A percentile compares a stretch with the other conserved stretches of the same genome.
These are phyloP conservation scores for Venturia effusa DNA, from an alignment of 2,329 filamentous ascomycete species.

Conservation along the genomic window DNA sequence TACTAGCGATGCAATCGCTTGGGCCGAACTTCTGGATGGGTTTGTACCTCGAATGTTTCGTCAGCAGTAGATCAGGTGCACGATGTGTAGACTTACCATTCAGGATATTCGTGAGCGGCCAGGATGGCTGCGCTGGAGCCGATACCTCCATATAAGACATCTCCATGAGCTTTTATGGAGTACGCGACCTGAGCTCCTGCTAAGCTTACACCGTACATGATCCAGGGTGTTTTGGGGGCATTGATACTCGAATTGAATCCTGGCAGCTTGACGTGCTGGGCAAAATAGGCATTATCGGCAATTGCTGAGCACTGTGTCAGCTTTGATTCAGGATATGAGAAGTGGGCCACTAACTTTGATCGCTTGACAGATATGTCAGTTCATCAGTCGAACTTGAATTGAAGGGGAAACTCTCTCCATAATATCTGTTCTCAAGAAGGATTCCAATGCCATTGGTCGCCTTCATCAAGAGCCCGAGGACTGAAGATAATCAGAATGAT, in stretches of 20 bases:
- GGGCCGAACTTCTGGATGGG: constrained; percentile 40
- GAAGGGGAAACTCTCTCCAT: constrained; percentile 39
- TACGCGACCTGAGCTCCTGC: constrained; percentile 35
- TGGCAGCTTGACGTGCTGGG: constrained; percentile 35
- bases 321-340: background rate
- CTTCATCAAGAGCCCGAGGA: constrained; percentile 44
- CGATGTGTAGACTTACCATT: constrained; percentile 14
- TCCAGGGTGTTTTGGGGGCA: constrained; percentile 36
- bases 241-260: constrained; percentile 32
- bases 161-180: constrained; percentile 35
- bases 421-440: constrained; percentile 43
- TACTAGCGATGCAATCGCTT: constrained; percentile 37
- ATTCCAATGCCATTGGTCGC: constrained; percentile 43
- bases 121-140: constrained; percentile 35
- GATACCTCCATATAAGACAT: constrained; percentile 39
- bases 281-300: constrained; percentile 43
- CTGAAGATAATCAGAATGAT: background rate
- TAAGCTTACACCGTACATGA: constrained; percentile 35
- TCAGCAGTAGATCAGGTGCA: constrained; percentile 15
- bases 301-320: constrained; percentile 21
- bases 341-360: constrained; percentile 27
- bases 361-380: constrained; percentile 38
- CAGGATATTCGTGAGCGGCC: constrained; percentile 32
- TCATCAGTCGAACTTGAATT: constrained; percentile 39
- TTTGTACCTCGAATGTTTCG: constrained; percentile 27